Evolutionary conservation across 148 eudicot genomes (phyloP).

Genomic region (Rhododendron henanense): DNA sequence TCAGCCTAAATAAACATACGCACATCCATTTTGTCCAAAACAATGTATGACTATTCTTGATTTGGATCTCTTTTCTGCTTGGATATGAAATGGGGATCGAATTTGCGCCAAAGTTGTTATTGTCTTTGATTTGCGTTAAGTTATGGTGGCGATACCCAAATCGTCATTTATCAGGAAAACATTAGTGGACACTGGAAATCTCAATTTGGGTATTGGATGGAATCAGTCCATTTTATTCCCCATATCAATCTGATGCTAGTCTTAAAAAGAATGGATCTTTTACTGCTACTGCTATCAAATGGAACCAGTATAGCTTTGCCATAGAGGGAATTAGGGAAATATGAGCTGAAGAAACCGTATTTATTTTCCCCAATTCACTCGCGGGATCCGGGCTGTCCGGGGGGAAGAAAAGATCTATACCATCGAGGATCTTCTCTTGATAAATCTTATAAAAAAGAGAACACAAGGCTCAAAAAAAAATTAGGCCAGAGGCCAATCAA

Average conservation of each 20-base stretch:
- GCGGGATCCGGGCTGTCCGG: no score
- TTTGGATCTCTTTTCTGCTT: not conserved
- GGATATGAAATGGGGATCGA: conserved; percentile 3
- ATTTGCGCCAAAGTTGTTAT: not conserved
- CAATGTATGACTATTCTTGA: not conserved
- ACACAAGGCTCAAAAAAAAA: not conserved
- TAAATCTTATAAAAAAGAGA: not conserved
- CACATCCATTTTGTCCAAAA: not conserved
- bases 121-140: not conserved
- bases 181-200: not conserved
- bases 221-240: not conserved
- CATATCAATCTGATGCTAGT: not conserved
- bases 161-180: not conserved
- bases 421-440: not conserved
- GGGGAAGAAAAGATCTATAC: no score
- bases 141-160: not conserved
- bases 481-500: not conserved
- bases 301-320: not conserved
- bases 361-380: not conserved
- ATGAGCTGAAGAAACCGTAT: not conserved
- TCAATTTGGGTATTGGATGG: not conserved
- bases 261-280: not conserved
- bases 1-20: not conserved
- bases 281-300: not conserved
- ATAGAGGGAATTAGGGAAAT: not conserved